phyloP scores from a whole-genome alignment of 2,329 filamentous ascomycete species.

The Tolypocladium ovalisporum region DNA sequence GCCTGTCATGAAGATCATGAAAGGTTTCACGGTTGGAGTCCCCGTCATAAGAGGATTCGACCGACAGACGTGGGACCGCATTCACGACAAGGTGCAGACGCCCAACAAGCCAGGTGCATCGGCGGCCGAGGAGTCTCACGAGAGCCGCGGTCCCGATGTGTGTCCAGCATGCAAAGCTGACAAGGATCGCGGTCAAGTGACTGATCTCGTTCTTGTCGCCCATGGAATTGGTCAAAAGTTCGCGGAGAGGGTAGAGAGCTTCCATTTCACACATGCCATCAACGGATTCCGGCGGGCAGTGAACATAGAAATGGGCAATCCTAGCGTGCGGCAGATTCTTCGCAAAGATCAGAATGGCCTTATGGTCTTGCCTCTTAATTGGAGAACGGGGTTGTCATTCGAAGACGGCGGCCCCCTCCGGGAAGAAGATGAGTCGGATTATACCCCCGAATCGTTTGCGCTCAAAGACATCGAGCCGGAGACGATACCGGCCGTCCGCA shows the following conservation, averaged over 20 bases:
- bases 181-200: constrained; percentile 57
- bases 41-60: constrained; percentile 87
- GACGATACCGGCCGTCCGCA: constrained; percentile 84
- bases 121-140: constrained; percentile 16
- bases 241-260: constrained; percentile 88
- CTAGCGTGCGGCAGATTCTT: constrained; percentile 63
- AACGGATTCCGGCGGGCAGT: constrained; percentile 80
- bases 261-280: constrained; percentile 93
- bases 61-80: constrained; percentile 60
- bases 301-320: constrained; percentile 70
- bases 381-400: constrained; percentile 79
- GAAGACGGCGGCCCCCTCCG: constrained; percentile 62
- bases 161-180: constrained; percentile 54
- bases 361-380: constrained; percentile 91
- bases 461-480: constrained; percentile 87
- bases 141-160: constrained; percentile 14
- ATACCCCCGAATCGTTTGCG: constrained; percentile 46
- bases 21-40: constrained; percentile 71
- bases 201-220: constrained; percentile 80
- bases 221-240: constrained; percentile 97
- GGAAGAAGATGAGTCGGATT: constrained; percentile 39
- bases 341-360: constrained; percentile 73
- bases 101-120: constrained; percentile 16
- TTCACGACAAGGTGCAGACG: constrained; percentile 42
- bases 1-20: constrained; percentile 75